These are phyloP conservation scores for Ogataea nitratoaversa DNA, from an alignment of 805 yeast genomes.

Conservation along the genomic window DNA sequence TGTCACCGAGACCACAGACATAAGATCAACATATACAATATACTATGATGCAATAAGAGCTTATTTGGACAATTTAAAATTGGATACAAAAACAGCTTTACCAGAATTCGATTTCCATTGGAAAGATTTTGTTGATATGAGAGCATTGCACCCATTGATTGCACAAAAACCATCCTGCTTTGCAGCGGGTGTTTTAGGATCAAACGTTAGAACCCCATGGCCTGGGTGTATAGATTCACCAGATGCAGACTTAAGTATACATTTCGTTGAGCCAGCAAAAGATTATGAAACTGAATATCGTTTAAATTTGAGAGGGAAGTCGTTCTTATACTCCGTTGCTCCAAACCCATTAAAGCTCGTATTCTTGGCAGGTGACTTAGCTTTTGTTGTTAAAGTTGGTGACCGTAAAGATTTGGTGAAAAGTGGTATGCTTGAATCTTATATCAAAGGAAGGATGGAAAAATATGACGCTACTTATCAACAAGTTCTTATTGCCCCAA, in stretches of 20 bases:
- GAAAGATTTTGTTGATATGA: slow-evolving; percentile 53
- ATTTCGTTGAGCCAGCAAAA: slow-evolving; percentile 24
- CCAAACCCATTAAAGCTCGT: slow-evolving; percentile 40
- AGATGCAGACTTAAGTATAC: slow-evolving; percentile 20
- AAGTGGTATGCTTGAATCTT: slow-evolving; percentile 33
- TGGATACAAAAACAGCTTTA: slow-evolving; percentile 26
- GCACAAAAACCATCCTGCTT: slow-evolving; percentile 40
- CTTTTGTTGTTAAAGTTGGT: slow-evolving; percentile 34
- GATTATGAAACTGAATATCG: slow-evolving; percentile 36
- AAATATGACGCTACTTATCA: slow-evolving; percentile 19
- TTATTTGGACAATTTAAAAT: slow-evolving; percentile 23
- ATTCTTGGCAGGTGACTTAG: slow-evolving; percentile 39
- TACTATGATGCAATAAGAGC: slow-evolving; percentile 32
- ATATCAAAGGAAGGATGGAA: slow-evolving; percentile 27
- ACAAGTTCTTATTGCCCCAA: slow-evolving; percentile 29
- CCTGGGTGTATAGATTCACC: slow-evolving; percentile 33
- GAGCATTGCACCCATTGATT: slow-evolving; percentile 34
- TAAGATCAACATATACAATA: slow-evolving; percentile 31
- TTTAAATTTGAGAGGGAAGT: slow-evolving; percentile 35
- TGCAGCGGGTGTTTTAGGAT: slow-evolving; percentile 41
- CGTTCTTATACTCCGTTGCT: slow-evolving; percentile 41
- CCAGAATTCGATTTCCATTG: slow-evolving; percentile 45
- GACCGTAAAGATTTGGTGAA: slow-evolving; percentile 29
- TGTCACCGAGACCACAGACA: slow-evolving; percentile 32
- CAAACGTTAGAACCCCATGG: slow-evolving; percentile 38